Conservation (phyloP, 2,329 filamentous ascomycete genomes). For the Cytospora piceae region DNA sequence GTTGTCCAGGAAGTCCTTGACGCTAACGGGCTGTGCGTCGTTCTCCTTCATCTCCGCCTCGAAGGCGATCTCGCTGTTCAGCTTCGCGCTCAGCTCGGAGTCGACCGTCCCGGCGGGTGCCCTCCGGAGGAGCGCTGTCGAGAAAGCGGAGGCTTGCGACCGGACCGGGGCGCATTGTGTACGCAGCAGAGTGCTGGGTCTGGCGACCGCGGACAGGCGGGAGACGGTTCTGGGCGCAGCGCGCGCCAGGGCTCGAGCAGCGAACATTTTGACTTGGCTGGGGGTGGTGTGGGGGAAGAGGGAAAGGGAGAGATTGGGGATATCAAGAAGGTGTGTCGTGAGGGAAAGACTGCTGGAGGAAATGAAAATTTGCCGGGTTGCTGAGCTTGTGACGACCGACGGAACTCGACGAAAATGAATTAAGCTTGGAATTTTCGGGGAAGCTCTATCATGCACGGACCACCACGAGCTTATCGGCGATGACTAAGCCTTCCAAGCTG, state of each 20-base stretch:
- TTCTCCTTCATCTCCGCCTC: constrained; percentile 80
- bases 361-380: constrained; percentile 22
- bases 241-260: constrained; percentile 67
- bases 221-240: constrained; percentile 67
- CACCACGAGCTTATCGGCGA: not conserved
- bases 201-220: constrained; percentile 57
- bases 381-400: constrained; percentile 19
- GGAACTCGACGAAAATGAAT: constrained; percentile 10
- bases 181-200: constrained; percentile 54
- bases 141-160: constrained; percentile 53
- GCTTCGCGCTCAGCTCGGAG: constrained; percentile 82
- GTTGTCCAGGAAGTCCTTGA: constrained; percentile 88
- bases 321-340: constrained; percentile 31
- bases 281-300: constrained; percentile 23
- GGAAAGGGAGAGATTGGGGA: constrained; percentile 23
- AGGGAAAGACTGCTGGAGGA: not conserved
- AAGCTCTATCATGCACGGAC: constrained; percentile 8
- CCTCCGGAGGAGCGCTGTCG: constrained; percentile 50
- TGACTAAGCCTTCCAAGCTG: constrained; percentile 11
- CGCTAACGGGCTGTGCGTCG: constrained; percentile 72
- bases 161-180: constrained; percentile 46
- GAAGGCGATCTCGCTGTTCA: constrained; percentile 76
- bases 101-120: constrained; percentile 60
- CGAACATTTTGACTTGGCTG: constrained; percentile 62
- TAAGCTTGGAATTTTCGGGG: not conserved